Evolutionary conservation across 2,329 filamentous ascomycete genomes (phyloP).

Genomic region (Xylariaceae sp.): DNA sequence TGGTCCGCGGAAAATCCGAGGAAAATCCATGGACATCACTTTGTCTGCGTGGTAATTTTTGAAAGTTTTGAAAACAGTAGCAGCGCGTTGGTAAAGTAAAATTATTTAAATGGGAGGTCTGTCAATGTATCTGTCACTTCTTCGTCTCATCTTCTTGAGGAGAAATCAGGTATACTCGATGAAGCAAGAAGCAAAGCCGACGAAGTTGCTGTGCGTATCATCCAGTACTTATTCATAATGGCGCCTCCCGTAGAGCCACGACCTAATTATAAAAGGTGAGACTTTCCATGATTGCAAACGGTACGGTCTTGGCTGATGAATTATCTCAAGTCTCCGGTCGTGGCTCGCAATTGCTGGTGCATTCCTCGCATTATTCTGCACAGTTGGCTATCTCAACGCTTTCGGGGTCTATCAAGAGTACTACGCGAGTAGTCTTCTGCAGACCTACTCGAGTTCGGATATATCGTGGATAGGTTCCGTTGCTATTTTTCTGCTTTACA

Average conservation of each 20-base stretch:
- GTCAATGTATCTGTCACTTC: not conserved
- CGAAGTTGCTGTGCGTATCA: not conserved
- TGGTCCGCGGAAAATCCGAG: conserved; percentile 12
- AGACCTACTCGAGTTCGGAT: conserved; percentile 24
- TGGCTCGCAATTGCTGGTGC: conserved; percentile 25
- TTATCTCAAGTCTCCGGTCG: conserved; percentile 11
- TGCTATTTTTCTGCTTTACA: conserved; percentile 31
- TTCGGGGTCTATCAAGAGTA: conserved; percentile 36
- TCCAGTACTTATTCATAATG: conserved; percentile 2
- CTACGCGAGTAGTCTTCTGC: conserved; percentile 25
- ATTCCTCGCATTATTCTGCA: conserved; percentile 27
- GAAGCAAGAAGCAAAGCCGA: not conserved
- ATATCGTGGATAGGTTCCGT: conserved; percentile 37
- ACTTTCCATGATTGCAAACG: not conserved
- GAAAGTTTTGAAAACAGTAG: too few species aligned
- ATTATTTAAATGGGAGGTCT: not conserved
- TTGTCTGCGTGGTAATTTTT: not conserved
- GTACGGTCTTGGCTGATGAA: not conserved
- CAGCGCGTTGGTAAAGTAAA: not conserved
- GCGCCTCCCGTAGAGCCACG: conserved; percentile 11
- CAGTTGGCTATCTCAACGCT: conserved; percentile 34
- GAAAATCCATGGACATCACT: not conserved
- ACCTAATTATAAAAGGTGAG: conserved; percentile 13
- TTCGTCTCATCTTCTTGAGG: too few species aligned
- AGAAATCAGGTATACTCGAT: not conserved